Base-by-base conservation (phyloP, 2,329 filamentous ascomycete genomes). In the Amylocarpus encephaloides region DNA sequence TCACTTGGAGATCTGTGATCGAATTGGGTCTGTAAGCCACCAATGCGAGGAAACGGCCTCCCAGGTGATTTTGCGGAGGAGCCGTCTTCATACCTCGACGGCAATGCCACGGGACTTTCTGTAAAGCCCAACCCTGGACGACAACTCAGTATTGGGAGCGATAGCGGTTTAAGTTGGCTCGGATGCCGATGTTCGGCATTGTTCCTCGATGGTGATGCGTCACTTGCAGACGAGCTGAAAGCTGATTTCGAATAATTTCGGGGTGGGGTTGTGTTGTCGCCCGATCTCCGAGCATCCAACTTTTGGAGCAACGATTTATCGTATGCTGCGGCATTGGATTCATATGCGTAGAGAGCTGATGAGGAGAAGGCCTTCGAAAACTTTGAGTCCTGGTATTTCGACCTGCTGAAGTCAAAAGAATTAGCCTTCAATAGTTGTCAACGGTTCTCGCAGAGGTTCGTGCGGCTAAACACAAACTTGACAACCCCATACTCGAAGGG, bases 231-330 rank as follows among this genome's bases (percentile, higher is more conserved):
- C 15, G 62, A 61, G 51, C 64, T 61, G 46, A 67, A 63, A 30
- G 59, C 32, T 7, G 60, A 55, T 16, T 54, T 65, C 11, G 60
- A 48, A 34, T 57, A 59, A 7, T 50, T 38, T 50, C 61, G 60
- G 39, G 67, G 63, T 22, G 66, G 64, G 29, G 65, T 65, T 16
- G 52, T 62, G 39, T 60, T 66, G 46, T 68, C 66, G 33, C 54
- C 58, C 16, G 55, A 56, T 52, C 61, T 61, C 36, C 62, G 56
- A 36, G 60, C 54, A 54, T 64, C 62, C 29, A 67, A 48, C 50
- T 67, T 69, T 35, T 67, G 66, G 32, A 70, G 46, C 30, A 68
- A 48, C 15, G 65, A 65, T 52, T 68, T 68, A 46, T 70, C 67
- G 51, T 68, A 70, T 48, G 65, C 65, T 48, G 67, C 62, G 2